Percentiles rank a stretch among this genome's conserved stretches.
Conservation (phyloP, 257 asterid species). For the Ajuga chamaepitys region DNA sequence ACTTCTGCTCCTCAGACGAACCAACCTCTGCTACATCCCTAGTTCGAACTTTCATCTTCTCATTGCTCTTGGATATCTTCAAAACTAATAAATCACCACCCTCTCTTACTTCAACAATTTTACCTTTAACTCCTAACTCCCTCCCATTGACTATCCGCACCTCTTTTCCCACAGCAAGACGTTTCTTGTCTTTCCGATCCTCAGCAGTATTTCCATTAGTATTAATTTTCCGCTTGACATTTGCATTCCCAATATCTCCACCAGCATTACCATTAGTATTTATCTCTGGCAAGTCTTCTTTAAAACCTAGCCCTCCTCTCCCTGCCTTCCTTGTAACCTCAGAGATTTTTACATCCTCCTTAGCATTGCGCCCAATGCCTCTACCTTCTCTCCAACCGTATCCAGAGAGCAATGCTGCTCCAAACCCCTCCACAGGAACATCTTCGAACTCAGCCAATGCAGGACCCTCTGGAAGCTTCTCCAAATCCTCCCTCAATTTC, state of each 20-base stretch:
- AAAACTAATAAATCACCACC: slow-evolving; percentile 26
- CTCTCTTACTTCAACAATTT: slow-evolving; percentile 39
- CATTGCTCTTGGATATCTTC: slow-evolving; percentile 37
- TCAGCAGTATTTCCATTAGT: slow-evolving; percentile 20
- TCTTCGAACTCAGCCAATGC: slow-evolving; percentile 31
- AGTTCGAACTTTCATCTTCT: slow-evolving; percentile 37
- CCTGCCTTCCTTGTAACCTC: slow-evolving; percentile 50
- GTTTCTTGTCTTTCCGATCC: slow-evolving; percentile 19
- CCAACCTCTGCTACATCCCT: slow-evolving; percentile 65
- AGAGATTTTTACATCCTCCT: slow-evolving; percentile 49
- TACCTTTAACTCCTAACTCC: slow-evolving; percentile 61
- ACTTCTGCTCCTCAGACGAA: slow-evolving; percentile 57
- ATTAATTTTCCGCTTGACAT: background rate
- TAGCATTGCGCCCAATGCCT: slow-evolving; percentile 70
- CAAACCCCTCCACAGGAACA: slow-evolving; percentile 77
- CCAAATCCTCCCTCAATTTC: slow-evolving; percentile 50
- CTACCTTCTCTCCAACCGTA: slow-evolving; percentile 81
- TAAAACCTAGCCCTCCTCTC: slow-evolving; percentile 81
- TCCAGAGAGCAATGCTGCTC: slow-evolving; percentile 58
- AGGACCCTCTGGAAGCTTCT: slow-evolving; percentile 45
- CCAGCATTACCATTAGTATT: too few species aligned
- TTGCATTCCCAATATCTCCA: background rate
- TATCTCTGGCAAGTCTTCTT: slow-evolving; percentile 17
- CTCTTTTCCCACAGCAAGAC: slow-evolving; percentile 42
- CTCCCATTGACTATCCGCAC: slow-evolving; percentile 65